Conservation (phyloP, 2,329 filamentous ascomycete genomes). For the Fusarium succisae region DNA sequence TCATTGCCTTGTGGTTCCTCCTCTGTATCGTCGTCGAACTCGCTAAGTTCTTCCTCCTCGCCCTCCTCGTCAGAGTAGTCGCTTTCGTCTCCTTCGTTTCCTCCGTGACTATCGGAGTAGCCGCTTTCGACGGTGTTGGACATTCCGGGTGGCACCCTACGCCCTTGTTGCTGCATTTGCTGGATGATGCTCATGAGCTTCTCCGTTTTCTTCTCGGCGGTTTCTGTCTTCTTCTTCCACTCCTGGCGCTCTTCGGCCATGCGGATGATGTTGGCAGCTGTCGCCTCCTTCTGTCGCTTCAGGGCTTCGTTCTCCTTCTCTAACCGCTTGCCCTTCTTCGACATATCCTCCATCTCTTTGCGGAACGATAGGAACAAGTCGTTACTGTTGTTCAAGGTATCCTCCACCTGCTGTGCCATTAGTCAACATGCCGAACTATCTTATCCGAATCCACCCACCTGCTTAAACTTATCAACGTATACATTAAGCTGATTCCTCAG, state of each 20-base stretch:
- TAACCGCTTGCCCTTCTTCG: slow-evolving; percentile 95
- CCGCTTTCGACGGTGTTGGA: slow-evolving; percentile 67
- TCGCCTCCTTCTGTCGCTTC: slow-evolving; percentile 91
- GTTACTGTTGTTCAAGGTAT: slow-evolving; percentile 98
- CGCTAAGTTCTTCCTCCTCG: slow-evolving; percentile 69
- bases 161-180: slow-evolving; percentile 94
- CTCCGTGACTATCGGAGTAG: slow-evolving; percentile 64
- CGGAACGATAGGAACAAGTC: slow-evolving; percentile 96
- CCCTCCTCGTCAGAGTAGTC: slow-evolving; percentile 73
- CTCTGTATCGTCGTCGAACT: slow-evolving; percentile 71
- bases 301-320: slow-evolving; percentile 95
- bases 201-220: slow-evolving; percentile 76
- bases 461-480: slow-evolving; percentile 99
- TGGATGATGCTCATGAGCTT: slow-evolving; percentile 95
- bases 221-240: slow-evolving; percentile 72
- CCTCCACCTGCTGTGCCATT: slow-evolving; percentile 78
- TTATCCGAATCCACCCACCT: slow-evolving; percentile 69
- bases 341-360: slow-evolving; percentile 99
- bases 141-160: slow-evolving; percentile 75
- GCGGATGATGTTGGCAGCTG: slow-evolving; percentile 92
- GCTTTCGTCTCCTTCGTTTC: slow-evolving; percentile 65
- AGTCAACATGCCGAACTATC: slow-evolving; percentile 37
- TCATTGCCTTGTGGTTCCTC: slow-evolving; percentile 56
- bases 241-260: slow-evolving; percentile 96
- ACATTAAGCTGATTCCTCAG: slow-evolving; percentile 95